phyloP scores from a whole-genome alignment of 2,329 filamentous ascomycete genomes.

The Phialophora expanda region DNA sequence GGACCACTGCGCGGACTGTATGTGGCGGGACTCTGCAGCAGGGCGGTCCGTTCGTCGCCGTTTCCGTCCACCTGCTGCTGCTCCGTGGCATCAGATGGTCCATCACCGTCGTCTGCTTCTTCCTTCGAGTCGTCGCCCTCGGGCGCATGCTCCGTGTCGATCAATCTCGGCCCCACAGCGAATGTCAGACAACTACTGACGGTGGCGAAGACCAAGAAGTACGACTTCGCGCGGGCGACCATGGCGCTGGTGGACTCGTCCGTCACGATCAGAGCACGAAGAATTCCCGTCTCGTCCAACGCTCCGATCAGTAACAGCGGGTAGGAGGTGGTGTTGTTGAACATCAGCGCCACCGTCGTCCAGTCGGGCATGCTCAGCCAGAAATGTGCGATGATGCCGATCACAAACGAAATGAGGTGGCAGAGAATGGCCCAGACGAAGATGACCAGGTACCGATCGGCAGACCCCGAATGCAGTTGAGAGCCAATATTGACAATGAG shows the following conservation, averaged over 20 bases:
- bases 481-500: conserved; percentile 60
- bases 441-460: conserved; percentile 55
- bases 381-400: conserved; percentile 53
- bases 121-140: conserved; percentile 41
- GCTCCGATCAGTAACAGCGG: conserved; percentile 60
- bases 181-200: conserved; percentile 69
- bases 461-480: conserved; percentile 56
- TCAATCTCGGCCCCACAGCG: conserved; percentile 64
- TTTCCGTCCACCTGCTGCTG: conserved; percentile 29
- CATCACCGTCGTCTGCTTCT: conserved; percentile 46
- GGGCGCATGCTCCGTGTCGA: conserved; percentile 53
- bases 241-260: conserved; percentile 54
- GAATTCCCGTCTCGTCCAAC: conserved; percentile 61
- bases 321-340: conserved; percentile 64
- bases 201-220: conserved; percentile 70
- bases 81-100: conserved; percentile 9
- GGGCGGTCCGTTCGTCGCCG: conserved; percentile 31
- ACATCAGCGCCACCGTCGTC: conserved; percentile 60
- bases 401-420: conserved; percentile 54
- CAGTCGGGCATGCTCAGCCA: conserved; percentile 58
- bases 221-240: conserved; percentile 66
- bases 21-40: conserved; percentile 23
- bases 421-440: conserved; percentile 60
- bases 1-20: neutral
- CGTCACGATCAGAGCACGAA: conserved; percentile 55